These are phyloP conservation scores for Stagonosporopsis cucurbitacearum DNA, from an alignment of 2,329 filamentous ascomycete species.

Conservation along the genomic window DNA sequence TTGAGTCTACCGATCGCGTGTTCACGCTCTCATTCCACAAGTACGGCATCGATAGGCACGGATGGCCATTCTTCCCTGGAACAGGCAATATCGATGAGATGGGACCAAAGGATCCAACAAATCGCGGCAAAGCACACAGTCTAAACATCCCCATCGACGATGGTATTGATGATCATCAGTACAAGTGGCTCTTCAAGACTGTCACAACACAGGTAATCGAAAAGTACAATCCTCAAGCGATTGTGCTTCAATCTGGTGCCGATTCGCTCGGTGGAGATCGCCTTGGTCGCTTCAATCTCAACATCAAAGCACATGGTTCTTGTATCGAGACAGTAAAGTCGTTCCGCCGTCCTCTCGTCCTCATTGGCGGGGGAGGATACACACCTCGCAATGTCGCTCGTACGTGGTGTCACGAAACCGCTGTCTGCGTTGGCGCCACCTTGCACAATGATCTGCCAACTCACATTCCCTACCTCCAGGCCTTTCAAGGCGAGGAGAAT, in stretches of 20 bases:
- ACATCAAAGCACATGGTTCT: constrained; percentile 90
- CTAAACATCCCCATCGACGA: constrained; percentile 91
- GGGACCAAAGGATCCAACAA: constrained; percentile 80
- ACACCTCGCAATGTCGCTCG: constrained; percentile 95
- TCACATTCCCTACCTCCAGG: constrained; percentile 83
- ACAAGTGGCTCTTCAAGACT: constrained; percentile 81
- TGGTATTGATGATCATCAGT: constrained; percentile 90
- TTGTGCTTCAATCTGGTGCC: constrained; percentile 94
- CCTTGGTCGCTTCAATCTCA: constrained; percentile 93
- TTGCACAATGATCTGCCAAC: constrained; percentile 77
- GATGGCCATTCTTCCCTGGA: constrained; percentile 79
- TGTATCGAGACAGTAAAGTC: constrained; percentile 90
- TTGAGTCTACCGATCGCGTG: constrained; percentile 86
- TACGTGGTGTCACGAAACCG: constrained; percentile 96
- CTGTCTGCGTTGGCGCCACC: constrained; percentile 79
- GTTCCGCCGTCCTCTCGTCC: constrained; percentile 78
- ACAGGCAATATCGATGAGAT: constrained; percentile 88
- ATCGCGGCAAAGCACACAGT: constrained; percentile 85
- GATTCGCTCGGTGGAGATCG: constrained; percentile 94
- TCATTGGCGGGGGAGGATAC: constrained; percentile 95
- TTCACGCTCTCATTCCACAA: constrained; percentile 97
- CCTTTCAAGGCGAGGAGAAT: constrained; percentile 82
- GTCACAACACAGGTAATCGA: constrained; percentile 80
- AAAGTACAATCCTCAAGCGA: constrained; percentile 85
- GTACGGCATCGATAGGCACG: constrained; percentile 72